These are phyloP conservation scores for Flaveria brownii DNA, from an alignment of 129 eudicot genomes.

Conservation along the genomic window DNA sequence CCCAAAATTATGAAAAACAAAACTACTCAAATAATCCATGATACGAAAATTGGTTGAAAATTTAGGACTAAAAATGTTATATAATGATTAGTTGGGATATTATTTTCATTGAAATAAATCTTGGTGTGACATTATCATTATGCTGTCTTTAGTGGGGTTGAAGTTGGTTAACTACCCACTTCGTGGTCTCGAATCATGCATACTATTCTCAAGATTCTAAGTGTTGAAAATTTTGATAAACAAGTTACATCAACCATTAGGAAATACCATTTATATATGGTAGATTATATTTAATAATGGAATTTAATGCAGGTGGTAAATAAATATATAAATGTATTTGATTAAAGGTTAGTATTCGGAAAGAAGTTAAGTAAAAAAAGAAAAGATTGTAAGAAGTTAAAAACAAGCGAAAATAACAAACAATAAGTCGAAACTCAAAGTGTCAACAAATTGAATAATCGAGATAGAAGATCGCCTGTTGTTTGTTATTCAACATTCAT, in stretches of 20 bases:
- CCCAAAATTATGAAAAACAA: too few relatives aligned
- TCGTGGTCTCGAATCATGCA: not conserved
- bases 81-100: not conserved
- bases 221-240: not conserved
- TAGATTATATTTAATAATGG: constrained; percentile 1
- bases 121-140: not conserved
- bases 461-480: too few relatives aligned
- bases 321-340: not conserved
- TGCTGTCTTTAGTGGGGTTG: not conserved
- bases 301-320: constrained; percentile 1
- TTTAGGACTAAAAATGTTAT: too few relatives aligned
- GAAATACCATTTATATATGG: not conserved
- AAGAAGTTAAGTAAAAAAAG: not conserved
- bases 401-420: too few relatives aligned
- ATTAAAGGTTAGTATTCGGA: not conserved
- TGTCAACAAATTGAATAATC: too few relatives aligned
- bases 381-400: not conserved
- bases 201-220: constrained; percentile 8
- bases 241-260: constrained; percentile 11
- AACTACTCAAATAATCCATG: too few relatives aligned
- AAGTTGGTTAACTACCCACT: constrained; percentile 7
- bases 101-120: not conserved
- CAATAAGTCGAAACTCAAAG: too few relatives aligned
- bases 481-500: too few relatives aligned
- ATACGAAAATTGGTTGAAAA: too few relatives aligned